Conservation (phyloP, 1,284 basidiomycete genomes). For the Boletus semigastroideus region DNA sequence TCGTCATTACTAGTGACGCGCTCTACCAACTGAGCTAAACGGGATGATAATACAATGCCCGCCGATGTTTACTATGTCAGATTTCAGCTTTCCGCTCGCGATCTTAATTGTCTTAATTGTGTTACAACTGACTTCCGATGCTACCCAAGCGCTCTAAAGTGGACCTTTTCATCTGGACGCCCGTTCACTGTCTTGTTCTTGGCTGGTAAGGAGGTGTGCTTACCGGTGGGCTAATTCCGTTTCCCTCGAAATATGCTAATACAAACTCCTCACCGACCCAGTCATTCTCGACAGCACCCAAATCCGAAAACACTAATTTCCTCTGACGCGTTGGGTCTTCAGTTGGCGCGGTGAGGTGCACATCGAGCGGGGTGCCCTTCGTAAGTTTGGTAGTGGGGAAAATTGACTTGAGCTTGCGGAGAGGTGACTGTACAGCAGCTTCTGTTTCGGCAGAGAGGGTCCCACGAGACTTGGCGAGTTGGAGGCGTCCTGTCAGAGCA, state of each 20-base stretch:
- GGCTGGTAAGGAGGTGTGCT: conserved; percentile 27
- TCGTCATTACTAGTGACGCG: conserved; percentile 60
- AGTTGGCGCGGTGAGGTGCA: conserved; percentile 58
- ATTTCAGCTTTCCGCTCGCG: no score
- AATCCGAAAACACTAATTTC: conserved; percentile 64
- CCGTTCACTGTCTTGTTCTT: background rate
- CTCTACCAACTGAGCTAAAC: conserved; percentile 62
- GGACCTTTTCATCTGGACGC: conserved; percentile 44
- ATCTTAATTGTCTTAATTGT: no score
- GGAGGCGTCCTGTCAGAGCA: conserved; percentile 66
- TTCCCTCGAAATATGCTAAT: conserved; percentile 70
- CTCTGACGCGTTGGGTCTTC: conserved; percentile 46
- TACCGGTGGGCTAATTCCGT: conserved; percentile 70
- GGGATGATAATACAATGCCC: conserved; percentile 18
- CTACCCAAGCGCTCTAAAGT: conserved; percentile 23
- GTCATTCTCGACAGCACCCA: conserved; percentile 66
- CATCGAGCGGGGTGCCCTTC: conserved; percentile 68
- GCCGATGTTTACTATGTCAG: no score
- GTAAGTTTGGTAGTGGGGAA: conserved; percentile 68
- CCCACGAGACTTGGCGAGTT: conserved; percentile 50
- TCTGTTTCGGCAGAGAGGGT: conserved; percentile 59
- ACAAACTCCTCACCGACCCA: conserved; percentile 76
- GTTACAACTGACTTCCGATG: no score
- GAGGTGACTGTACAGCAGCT: conserved; percentile 54
- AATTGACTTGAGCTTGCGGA: conserved; percentile 71